Percentiles rank a stretch among this genome's conserved stretches.
Conservation (phyloP, 2,329 filamentous ascomycete genomes). For the Pseudogymnoascus verrucosus region DNA sequence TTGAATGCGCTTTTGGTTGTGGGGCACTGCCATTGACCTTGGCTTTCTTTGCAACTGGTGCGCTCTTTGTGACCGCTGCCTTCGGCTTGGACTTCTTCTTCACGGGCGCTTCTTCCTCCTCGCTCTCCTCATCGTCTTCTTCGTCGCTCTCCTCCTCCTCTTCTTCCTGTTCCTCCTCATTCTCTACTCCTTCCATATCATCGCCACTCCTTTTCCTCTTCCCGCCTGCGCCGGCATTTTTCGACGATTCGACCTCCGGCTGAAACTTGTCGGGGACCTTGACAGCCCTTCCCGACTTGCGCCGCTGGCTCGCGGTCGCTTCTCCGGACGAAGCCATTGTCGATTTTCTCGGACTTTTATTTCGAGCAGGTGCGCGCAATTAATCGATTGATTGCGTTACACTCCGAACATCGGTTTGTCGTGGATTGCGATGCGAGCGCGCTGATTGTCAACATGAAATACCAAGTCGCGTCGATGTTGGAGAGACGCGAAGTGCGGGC, state of each 20-base stretch:
- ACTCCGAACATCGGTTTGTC: conserved; percentile 3
- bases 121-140: conserved; percentile 36
- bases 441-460: conserved; percentile 2
- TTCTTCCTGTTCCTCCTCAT: conserved; percentile 36
- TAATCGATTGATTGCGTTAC: background rate
- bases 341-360: conserved; percentile 29
- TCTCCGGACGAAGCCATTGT: conserved; percentile 45
- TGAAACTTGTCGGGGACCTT: conserved; percentile 52
- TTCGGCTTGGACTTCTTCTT: conserved; percentile 30
- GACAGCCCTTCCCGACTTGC: conserved; percentile 62
- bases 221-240: conserved; percentile 32
- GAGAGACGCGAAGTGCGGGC: conserved; percentile 3
- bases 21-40: conserved; percentile 54
- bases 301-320: conserved; percentile 44
- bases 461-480: conserved; percentile 2
- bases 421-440: background rate
- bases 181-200: conserved; percentile 40
- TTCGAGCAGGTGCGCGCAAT: background rate
- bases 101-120: conserved; percentile 38
- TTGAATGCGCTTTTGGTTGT: conserved; percentile 46
- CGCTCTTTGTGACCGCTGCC: conserved; percentile 34
- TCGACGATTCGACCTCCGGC: conserved; percentile 36
- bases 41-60: conserved; percentile 55
- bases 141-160: conserved; percentile 33
- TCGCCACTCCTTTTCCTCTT: conserved; percentile 52